phyloP scores from a whole-genome alignment of 2,329 filamentous ascomycete species.

The Sporothrix phasma region DNA sequence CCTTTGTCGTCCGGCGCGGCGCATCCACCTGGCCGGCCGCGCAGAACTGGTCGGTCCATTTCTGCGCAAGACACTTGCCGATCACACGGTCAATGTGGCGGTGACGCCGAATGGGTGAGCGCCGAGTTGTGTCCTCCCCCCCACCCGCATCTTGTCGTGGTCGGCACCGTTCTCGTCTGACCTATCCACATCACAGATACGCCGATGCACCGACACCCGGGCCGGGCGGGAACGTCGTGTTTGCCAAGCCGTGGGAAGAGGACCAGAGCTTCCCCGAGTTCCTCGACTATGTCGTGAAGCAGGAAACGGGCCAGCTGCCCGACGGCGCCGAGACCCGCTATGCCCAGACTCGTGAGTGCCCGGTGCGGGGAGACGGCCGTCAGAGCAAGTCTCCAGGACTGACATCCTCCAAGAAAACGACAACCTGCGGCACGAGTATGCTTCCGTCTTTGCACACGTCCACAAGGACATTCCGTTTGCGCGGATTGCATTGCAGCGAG shows the following conservation, averaged over 20 bases:
- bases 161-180: not conserved
- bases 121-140: not conserved
- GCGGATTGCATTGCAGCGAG: conserved; percentile 54
- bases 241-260: conserved; percentile 65
- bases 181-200: conserved; percentile 27
- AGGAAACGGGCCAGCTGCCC: conserved; percentile 37
- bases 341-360: conserved; percentile 58
- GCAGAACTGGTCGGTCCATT: conserved; percentile 53
- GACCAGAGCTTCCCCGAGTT: conserved; percentile 52
- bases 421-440: conserved; percentile 67
- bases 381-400: not conserved
- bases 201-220: conserved; percentile 43
- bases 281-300: conserved; percentile 48
- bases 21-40: conserved; percentile 54
- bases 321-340: conserved; percentile 48
- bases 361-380: not conserved
- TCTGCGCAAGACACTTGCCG: conserved; percentile 44
- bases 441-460: conserved; percentile 50
- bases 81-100: conserved; percentile 59
- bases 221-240: conserved; percentile 33
- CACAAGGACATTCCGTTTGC: conserved; percentile 60
- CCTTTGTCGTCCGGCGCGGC: conserved; percentile 59
- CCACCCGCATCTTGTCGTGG: not conserved
- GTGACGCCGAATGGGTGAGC: conserved; percentile 57
- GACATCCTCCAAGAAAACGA: conserved; percentile 54